A percentile compares a stretch with the other conserved stretches of the same genome.
phyloP scores from a whole-genome alignment of 768 basidiomycete genomes.

The Trametes cingulata region DNA sequence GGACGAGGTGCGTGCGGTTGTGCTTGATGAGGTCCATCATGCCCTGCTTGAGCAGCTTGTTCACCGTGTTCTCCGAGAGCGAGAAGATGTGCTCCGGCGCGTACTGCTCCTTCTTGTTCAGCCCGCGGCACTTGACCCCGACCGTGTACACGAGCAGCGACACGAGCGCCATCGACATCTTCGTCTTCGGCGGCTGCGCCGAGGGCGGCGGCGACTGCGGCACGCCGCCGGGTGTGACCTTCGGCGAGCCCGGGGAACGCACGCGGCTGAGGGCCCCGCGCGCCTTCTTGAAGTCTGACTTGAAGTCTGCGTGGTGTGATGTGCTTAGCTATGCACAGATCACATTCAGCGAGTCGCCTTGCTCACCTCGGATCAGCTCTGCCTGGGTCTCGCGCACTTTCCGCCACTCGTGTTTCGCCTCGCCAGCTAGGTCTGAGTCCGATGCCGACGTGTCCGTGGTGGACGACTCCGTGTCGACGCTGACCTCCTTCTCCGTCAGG shows the following conservation, averaged over 20 bases:
- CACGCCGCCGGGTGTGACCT: neutral
- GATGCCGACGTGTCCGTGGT: conserved; percentile 40
- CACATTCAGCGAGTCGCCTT: neutral
- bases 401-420: conserved; percentile 30
- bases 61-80: conserved; percentile 80
- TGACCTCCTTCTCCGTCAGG: conserved; percentile 34
- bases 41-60: conserved; percentile 69
- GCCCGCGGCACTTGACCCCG: conserved; percentile 90
- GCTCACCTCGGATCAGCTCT: conserved; percentile 37
- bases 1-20: conserved; percentile 75
- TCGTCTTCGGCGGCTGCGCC: conserved; percentile 42
- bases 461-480: conserved; percentile 44
- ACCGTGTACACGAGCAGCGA: conserved; percentile 89
- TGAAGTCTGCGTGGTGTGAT: conserved; percentile 34
- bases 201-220: conserved; percentile 3
- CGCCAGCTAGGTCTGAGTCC: conserved; percentile 26
- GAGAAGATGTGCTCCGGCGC: conserved; percentile 90
- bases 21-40: conserved; percentile 83
- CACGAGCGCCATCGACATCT: conserved; percentile 75
- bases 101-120: conserved; percentile 85
- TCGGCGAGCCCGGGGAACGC: conserved; percentile 16
- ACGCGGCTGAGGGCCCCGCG: conserved; percentile 44
- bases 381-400: conserved; percentile 37
- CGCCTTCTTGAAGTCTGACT: conserved; percentile 42
- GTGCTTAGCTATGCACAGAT: neutral